Evolutionary conservation across 495 filamentous ascomycete species (phyloP).

Genomic region (Durotheca rogersii): DNA sequence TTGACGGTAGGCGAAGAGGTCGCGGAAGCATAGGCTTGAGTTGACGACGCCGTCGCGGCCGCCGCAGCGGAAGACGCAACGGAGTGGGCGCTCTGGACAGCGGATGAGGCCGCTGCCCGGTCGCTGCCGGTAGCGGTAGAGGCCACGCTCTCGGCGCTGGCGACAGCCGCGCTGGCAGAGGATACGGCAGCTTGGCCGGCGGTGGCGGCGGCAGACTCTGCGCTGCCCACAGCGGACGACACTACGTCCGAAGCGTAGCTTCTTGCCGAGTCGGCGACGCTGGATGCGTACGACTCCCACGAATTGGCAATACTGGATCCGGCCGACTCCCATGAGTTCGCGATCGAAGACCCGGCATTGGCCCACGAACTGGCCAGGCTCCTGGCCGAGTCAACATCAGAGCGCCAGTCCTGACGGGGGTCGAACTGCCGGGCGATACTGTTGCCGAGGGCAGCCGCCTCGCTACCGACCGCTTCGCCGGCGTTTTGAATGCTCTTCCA

Average conservation of each 20-base stretch:
- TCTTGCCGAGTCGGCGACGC: conserved; percentile 17
- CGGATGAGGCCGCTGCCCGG: conserved; percentile 15
- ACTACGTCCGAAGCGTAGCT: conserved; percentile 10
- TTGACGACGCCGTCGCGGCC: conserved; percentile 1
- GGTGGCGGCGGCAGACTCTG: conserved; percentile 8
- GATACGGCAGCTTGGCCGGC: conserved; percentile 11
- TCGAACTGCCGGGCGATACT: conserved; percentile 10
- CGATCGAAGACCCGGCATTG: conserved; percentile 19
- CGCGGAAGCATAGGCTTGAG: not conserved
- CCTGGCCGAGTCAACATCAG: conserved; percentile 17
- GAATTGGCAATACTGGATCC: conserved; percentile 14
- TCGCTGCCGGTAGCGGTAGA: conserved; percentile 23
- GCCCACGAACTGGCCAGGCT: conserved; percentile 22
- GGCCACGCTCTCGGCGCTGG: conserved; percentile 25
- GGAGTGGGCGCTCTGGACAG: conserved; percentile 18
- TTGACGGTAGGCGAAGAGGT: not conserved
- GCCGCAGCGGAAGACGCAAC: conserved; percentile 13
- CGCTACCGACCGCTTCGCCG: not conserved
- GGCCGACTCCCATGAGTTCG: conserved; percentile 6
- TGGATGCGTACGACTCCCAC: conserved; percentile 6
- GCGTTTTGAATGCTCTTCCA: not conserved
- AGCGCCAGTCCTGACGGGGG: conserved; percentile 26
- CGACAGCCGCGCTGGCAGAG: conserved; percentile 15
- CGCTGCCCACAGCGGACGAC: conserved; percentile 9
- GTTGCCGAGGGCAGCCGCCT: not conserved